phyloP scores from a whole-genome alignment of 345 rosid genomes.

The Salix brachista region DNA sequence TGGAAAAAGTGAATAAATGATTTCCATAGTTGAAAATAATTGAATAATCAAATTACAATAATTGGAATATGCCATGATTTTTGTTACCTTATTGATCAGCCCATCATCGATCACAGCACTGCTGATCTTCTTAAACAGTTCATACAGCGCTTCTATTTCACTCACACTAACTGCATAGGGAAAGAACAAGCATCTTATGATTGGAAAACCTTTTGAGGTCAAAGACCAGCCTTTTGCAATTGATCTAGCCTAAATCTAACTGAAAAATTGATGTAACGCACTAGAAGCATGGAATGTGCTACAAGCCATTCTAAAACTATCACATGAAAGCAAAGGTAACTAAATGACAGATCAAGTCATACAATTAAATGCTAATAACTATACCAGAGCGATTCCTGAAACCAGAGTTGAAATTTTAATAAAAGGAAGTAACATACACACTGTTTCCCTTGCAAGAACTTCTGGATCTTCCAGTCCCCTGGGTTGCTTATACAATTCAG shows the following conservation, averaged over 20 bases:
- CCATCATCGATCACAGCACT: slow-evolving; percentile 30
- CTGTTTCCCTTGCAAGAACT: slow-evolving; percentile 20
- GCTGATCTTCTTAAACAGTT: slow-evolving; percentile 29
- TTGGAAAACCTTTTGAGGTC: neutral
- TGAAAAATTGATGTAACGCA: neutral
- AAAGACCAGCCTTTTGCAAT: neutral
- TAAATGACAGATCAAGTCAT: neutral
- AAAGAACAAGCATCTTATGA: slow-evolving; percentile 2
- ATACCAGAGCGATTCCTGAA: neutral
- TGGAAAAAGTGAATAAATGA: neutral
- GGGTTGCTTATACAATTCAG: slow-evolving; percentile 20
- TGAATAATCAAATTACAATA: neutral
- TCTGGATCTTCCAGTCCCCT: slow-evolving; percentile 20
- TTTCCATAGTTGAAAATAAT: neutral
- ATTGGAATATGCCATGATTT: neutral
- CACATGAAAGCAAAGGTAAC: neutral
- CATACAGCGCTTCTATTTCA: slow-evolving; percentile 26
- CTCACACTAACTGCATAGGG: slow-evolving; percentile 26
- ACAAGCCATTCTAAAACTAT: neutral
- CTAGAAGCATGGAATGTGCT: neutral
- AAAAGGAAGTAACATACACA: slow-evolving; percentile 18
- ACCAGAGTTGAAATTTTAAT: slow-evolving; percentile 14
- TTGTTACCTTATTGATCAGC: slow-evolving; percentile 21
- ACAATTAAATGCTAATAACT: neutral
- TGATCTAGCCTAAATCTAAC: neutral